A percentile compares a stretch with the other conserved stretches of the same genome.
Conservation (phyloP, 768 basidiomycete species). For the Russula foetens region DNA sequence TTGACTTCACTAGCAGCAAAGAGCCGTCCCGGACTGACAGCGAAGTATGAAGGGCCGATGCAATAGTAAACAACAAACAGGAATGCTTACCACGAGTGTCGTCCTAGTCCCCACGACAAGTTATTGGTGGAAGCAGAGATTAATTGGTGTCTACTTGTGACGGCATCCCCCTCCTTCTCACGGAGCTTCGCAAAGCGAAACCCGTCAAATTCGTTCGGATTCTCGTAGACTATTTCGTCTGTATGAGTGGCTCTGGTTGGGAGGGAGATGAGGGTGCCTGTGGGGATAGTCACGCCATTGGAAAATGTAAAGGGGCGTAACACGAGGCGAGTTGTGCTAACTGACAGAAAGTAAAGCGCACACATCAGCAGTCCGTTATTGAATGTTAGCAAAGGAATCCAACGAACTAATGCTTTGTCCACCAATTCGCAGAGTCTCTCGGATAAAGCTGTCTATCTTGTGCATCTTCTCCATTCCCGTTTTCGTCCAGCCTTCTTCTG, state of each 20-base stretch:
- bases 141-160: background rate
- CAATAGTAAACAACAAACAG: background rate
- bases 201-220: constrained; percentile 34
- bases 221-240: constrained; percentile 26
- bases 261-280: constrained; percentile 30
- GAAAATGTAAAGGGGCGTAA: constrained; percentile 36
- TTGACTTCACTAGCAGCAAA: constrained; percentile 23
- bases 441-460: constrained; percentile 32
- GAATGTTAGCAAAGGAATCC: background rate
- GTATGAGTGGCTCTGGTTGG: constrained; percentile 27
- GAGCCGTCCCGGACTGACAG: constrained; percentile 23
- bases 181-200: constrained; percentile 30
- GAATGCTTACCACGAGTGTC: constrained; percentile 24
- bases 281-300: constrained; percentile 35
- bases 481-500: constrained; percentile 28
- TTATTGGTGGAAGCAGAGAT: constrained; percentile 17
- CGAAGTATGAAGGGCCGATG: background rate
- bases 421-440: constrained; percentile 26
- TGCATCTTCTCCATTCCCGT: constrained; percentile 25
- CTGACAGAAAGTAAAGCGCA: constrained; percentile 5
- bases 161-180: background rate
- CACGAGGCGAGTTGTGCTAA: constrained; percentile 27
- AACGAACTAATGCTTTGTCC: constrained; percentile 21
- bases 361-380: background rate
- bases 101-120: constrained; percentile 24